Percentiles rank a stretch among this genome's conserved stretches.
Conservation (phyloP, 768 basidiomycete genomes). For the Naganishia randhawae region DNA sequence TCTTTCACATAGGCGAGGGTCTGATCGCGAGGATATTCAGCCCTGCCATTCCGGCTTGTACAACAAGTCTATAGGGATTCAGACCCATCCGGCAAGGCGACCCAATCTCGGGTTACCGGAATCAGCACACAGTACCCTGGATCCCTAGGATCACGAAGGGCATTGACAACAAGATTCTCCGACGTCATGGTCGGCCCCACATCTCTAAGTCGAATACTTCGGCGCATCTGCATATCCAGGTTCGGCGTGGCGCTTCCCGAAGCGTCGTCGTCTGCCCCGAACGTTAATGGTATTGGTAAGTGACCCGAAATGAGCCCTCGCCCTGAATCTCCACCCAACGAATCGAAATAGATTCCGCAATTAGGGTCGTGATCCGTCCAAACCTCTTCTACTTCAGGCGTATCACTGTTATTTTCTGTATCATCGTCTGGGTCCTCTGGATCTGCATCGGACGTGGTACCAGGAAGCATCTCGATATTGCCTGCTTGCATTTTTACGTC, state of each 20-base stretch:
- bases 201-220: constrained; percentile 8
- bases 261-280: background rate
- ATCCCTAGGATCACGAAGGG: constrained; percentile 11
- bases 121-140: constrained; percentile 3
- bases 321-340: background rate
- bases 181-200: background rate
- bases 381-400: constrained; percentile 2
- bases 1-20: background rate
- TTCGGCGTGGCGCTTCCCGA: background rate
- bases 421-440: background rate
- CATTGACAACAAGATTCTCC: background rate
- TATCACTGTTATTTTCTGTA: background rate
- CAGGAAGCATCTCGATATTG: constrained; percentile 10
- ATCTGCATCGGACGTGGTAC: background rate
- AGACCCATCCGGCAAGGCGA: background rate
- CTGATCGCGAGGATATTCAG: no score
- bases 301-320: background rate
- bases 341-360: background rate
- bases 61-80: background rate
- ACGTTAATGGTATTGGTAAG: no score
- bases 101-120: constrained; percentile 15
- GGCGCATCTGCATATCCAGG: background rate
- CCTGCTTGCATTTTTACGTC: constrained; percentile 20
- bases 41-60: no score
- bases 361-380: constrained; percentile 10